Percentiles rank a stretch among this genome's conserved stretches.
These are phyloP conservation scores for Leccinum boreale DNA, from an alignment of 768 basidiomycete genomes.

Conservation along the genomic window DNA sequence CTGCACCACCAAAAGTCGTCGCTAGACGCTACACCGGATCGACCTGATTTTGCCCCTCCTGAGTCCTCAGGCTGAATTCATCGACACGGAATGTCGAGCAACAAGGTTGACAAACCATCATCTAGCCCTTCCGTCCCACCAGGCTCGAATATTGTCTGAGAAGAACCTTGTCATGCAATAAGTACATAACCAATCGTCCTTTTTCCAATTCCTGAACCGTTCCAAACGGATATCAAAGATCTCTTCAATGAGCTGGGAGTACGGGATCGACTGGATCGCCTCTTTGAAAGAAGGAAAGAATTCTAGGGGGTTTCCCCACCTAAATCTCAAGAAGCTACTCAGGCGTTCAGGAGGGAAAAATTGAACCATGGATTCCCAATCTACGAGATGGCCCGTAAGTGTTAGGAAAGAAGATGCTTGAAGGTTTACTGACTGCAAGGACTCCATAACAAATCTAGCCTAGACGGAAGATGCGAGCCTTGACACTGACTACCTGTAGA, in stretches of 20 bases:
- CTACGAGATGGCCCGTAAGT: slow-evolving; percentile 1
- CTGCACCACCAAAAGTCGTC: not conserved
- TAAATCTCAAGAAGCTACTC: slow-evolving; percentile 2
- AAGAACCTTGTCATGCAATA: slow-evolving; percentile 26
- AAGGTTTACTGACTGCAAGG: slow-evolving; percentile 24
- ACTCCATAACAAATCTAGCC: slow-evolving; percentile 23
- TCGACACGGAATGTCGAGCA: not conserved
- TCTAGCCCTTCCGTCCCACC: slow-evolving; percentile 7
- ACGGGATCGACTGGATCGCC: slow-evolving; percentile 6
- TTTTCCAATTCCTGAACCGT: slow-evolving; percentile 27
- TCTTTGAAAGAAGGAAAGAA: slow-evolving; percentile 3
- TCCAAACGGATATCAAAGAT: slow-evolving; percentile 17
- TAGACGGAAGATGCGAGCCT: slow-evolving; percentile 10
- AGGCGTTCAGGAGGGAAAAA: not conserved
- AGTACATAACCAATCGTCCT: slow-evolving; percentile 32
- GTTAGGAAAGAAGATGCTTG: not conserved
- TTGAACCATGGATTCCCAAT: slow-evolving; percentile 18
- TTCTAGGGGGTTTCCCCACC: slow-evolving; percentile 5
- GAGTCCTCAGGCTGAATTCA: not conserved
- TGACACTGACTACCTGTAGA: slow-evolving; percentile 7
- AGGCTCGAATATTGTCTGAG: slow-evolving; percentile 6
- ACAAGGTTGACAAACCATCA: not conserved
- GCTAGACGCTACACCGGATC: not conserved
- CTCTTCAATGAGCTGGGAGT: slow-evolving; percentile 11
- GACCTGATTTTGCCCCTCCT: not conserved